Base-by-base conservation (phyloP, 345 rosid species). In the Syzygium jambos region DNA sequence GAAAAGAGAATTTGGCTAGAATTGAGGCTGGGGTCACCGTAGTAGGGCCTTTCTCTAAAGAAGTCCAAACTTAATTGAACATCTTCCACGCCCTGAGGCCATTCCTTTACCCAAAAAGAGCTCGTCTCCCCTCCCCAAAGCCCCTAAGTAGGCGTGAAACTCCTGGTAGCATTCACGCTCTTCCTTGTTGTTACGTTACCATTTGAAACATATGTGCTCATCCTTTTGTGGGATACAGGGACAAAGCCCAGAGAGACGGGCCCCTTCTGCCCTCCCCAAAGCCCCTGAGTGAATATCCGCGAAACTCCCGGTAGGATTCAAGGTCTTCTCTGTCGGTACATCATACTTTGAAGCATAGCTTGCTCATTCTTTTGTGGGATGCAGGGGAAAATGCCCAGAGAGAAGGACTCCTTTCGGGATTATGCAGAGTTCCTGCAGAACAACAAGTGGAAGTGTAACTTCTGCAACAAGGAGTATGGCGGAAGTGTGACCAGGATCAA, bases 301-400 rank as follows among this genome's bases (percentile, higher is more conserved):
- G 11, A 49, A 49, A 49, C 11, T 49, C 3, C 51, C 3, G 2
- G 2, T 49, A 49, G 51, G 51, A 6, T 53, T 13, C 25, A 8
- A 7, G 59, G 22, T 55, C 59, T 55, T 55, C 27, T 17, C 9
- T 49, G 51, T 49, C 3, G 51, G 51, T 49, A 49, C 51, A 49
- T 49, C 3, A 49, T 49, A 49, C 51, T 49, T 55, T 22, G 59
- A 53, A 53, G 17, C 22, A 6, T 53, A 53, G 17, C 7, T 53
- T 53, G 30, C 82, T 77, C n/a, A 38, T 23, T 80, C 49, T 46
- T 21, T 51, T 2, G 84, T 15, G n/a, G 25, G n/a, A 30, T 43
- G 19, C 25, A 51, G 51, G 5, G 27, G 17, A 43, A 22, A 11
- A 43, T 78, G 84, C 84, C 15, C 87, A 91, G 15, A 93, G 91